These are phyloP conservation scores for Mucuna pruriens DNA, from an alignment of 306 rosid species.

Conservation along the genomic window DNA sequence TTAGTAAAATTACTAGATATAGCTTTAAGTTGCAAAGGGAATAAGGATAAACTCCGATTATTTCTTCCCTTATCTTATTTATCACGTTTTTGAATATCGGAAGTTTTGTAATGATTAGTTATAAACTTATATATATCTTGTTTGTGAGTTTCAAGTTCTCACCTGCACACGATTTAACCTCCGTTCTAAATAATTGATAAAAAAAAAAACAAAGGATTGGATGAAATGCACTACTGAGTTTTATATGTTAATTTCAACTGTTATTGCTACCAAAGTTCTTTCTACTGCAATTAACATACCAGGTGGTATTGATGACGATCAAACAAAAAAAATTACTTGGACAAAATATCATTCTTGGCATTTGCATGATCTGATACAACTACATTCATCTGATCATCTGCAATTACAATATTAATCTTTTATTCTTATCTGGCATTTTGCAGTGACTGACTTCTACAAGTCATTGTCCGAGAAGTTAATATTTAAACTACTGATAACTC, in stretches of 20 bases:
- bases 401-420: conserved; percentile 49
- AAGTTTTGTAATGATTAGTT: no score
- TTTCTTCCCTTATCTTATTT: no score
- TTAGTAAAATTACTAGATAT: no score
- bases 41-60: no score
- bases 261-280: conserved; percentile 46
- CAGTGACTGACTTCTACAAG: conserved; percentile 50
- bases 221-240: conserved; percentile 45
- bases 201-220: conserved; percentile 47
- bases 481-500: conserved; percentile 34
- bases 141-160: no score
- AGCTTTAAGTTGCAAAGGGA: no score
- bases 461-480: conserved; percentile 54
- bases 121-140: no score
- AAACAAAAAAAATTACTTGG: conserved; percentile 19
- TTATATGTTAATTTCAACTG: conserved; percentile 43
- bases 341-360: not conserved
- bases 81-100: no score
- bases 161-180: no score
- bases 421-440: conserved; percentile 47
- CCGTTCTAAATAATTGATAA: no score
- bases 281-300: conserved; percentile 46
- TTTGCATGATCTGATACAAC: conserved; percentile 49
- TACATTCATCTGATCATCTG: conserved; percentile 54
- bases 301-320: conserved; percentile 18